A percentile compares a stretch with the other conserved stretches of the same genome.
These are phyloP conservation scores for Cyclostephanos tholiformis DNA, from an alignment of 108 stramenopile species.

Conservation along the genomic window DNA sequence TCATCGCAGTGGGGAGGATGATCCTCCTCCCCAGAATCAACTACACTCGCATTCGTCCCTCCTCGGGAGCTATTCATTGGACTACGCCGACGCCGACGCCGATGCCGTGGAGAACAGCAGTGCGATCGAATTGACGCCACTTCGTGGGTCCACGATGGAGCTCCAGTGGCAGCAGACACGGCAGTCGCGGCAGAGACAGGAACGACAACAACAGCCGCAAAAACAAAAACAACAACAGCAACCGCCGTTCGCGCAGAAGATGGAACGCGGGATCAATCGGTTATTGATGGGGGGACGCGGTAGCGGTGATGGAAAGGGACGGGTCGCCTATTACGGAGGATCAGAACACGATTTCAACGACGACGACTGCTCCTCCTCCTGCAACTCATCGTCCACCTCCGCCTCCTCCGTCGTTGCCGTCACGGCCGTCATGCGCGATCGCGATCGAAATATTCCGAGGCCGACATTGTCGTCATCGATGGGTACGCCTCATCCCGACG, in stretches of 20 bases:
- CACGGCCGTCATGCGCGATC: too few relatives aligned
- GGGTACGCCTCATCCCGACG: neutral
- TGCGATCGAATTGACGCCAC: neutral
- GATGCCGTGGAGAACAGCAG: too few relatives aligned
- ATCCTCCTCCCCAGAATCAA: too few relatives aligned
- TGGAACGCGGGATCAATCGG: slow-evolving; percentile 17
- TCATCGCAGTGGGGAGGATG: too few relatives aligned
- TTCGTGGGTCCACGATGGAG: neutral
- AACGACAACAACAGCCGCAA: neutral
- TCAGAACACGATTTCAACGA: slow-evolving; percentile 10
- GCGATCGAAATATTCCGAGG: too few relatives aligned
- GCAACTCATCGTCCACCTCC: too few relatives aligned
- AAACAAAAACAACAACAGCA: neutral
- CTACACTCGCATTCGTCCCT: neutral
- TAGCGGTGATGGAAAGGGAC: slow-evolving; percentile 1
- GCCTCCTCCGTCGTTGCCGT: too few relatives aligned
- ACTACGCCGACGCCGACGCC: slow-evolving; percentile 46
- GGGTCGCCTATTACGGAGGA: neutral
- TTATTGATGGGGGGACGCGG: neutral
- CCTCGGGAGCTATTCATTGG: slow-evolving; percentile 14
- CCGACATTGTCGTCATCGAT: neutral
- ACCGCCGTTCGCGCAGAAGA: slow-evolving; percentile 18
- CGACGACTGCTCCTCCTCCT: too few relatives aligned
- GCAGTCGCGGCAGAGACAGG: too few relatives aligned
- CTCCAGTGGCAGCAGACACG: neutral